A percentile compares a stretch with the other conserved stretches of the same genome.
Conservation (phyloP, 2,329 filamentous ascomycete genomes). For the Aspergillus felis region DNA sequence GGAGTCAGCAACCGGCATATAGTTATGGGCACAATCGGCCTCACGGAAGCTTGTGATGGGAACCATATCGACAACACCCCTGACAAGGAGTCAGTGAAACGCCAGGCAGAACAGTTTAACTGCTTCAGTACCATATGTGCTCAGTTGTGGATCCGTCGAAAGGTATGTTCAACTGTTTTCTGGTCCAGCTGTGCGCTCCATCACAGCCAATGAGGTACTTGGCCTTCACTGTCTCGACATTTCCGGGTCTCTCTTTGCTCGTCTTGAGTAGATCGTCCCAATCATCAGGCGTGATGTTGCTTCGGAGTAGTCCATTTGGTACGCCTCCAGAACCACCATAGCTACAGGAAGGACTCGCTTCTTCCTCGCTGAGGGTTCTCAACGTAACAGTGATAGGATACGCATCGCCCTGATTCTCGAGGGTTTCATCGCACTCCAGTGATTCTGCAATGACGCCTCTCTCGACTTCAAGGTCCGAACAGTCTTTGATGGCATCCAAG, state of each 20-base stretch:
- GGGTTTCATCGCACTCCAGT: slow-evolving; percentile 51
- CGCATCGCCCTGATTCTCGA: slow-evolving; percentile 45
- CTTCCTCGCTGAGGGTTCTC: slow-evolving; percentile 55
- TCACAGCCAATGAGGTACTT: slow-evolving; percentile 65
- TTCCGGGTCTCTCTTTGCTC: slow-evolving; percentile 22
- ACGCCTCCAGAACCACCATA: slow-evolving; percentile 25
- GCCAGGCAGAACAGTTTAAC: background rate
- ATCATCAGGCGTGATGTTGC: slow-evolving; percentile 56
- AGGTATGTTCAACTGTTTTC: slow-evolving; percentile 53
- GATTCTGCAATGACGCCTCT: slow-evolving; percentile 56
- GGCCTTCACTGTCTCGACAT: slow-evolving; percentile 40
- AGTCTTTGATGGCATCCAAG: slow-evolving; percentile 55
- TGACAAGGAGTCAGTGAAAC: background rate
- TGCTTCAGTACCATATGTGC: slow-evolving; percentile 26
- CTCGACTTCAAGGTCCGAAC: slow-evolving; percentile 55
- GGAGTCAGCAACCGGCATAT: slow-evolving; percentile 4
- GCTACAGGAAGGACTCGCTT: slow-evolving; percentile 41
- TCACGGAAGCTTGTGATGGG: slow-evolving; percentile 52
- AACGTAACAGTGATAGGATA: slow-evolving; percentile 61
- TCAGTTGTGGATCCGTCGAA: slow-evolving; percentile 51
- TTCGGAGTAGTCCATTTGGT: slow-evolving; percentile 57
- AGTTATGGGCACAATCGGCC: background rate
- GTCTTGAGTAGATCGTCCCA: slow-evolving; percentile 48
- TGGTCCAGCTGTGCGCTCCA: slow-evolving; percentile 62
- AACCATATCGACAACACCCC: slow-evolving; percentile 47